A percentile compares a stretch with the other conserved stretches of the same genome.
Evolutionary conservation across 2,329 filamentous ascomycete species (phyloP).

Genomic region (Venturia asperata): DNA sequence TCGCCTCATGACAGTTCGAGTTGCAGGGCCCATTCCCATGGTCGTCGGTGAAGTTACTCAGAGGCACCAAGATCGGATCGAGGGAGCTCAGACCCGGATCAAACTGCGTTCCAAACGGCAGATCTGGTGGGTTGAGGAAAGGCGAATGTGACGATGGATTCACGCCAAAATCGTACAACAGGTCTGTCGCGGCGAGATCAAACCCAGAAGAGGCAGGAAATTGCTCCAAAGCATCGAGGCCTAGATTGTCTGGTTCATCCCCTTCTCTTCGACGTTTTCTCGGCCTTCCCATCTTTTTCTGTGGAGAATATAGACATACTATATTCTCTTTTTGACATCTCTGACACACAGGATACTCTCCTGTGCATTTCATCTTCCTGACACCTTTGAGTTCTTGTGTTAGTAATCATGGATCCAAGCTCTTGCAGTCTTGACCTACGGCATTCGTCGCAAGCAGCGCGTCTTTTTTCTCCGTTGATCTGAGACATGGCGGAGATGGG

Average conservation of each 20-base stretch:
- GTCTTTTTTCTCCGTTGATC: slow-evolving; percentile 23
- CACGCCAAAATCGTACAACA: not conserved
- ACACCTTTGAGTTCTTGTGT: slow-evolving; percentile 29
- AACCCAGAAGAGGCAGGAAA: not conserved
- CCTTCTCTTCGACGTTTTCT: slow-evolving; percentile 39
- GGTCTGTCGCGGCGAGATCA: not conserved
- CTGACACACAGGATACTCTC: slow-evolving; percentile 36
- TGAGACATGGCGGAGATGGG: not conserved
- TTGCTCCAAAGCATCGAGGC: not conserved
- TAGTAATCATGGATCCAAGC: slow-evolving; percentile 8
- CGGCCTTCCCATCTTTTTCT: slow-evolving; percentile 46
- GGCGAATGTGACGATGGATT: not conserved
- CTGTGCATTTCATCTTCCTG: slow-evolving; percentile 45
- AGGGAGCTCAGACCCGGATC: not conserved
- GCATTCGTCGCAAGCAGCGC: slow-evolving; percentile 38
- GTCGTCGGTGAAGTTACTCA: not conserved
- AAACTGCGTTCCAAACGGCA: not conserved
- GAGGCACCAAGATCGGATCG: not conserved
- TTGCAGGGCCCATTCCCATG: not conserved
- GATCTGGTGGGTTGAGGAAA: not conserved
- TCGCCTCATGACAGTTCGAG: not conserved
- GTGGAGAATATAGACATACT: slow-evolving; percentile 40
- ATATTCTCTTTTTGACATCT: slow-evolving; percentile 38
- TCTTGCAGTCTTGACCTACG: slow-evolving; percentile 25
- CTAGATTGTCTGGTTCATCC: slow-evolving; percentile 14